Base-by-base conservation (phyloP, 768 basidiomycete species). In the Hygrophorus russula region DNA sequence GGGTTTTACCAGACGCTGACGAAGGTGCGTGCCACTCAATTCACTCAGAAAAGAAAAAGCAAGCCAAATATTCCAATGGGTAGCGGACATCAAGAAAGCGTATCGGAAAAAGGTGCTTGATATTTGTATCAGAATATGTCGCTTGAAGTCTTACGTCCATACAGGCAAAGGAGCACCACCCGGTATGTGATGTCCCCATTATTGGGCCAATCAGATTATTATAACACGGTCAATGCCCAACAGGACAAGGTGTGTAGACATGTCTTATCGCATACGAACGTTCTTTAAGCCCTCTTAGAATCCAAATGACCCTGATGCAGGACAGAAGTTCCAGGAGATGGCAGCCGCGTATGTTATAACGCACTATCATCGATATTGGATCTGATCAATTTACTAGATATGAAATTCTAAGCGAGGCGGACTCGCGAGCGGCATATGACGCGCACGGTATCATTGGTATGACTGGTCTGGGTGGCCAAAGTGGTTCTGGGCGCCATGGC, bases 81-180 rank as follows among this genome's bases (percentile, higher is more conserved):
- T 50, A 83, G 87, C 70, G 51, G 89, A 97, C 49, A 89, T 97
- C 54, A 93, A 92, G 64, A 88, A 86, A 57, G 92, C 92, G 12
- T 97, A 97, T 59, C 82, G 84, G 59, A 85, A 77, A 67, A 93
- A 92, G 79, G 90, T 88, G 65, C 52, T 54, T 59, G 28, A 27
- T 44, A 29, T 29, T 37, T 44, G 49, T 35, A 46, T 42, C 41
- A 50, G 44, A 40, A 36, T 46, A 44, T 24, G 24, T 35, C 44
- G 33, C 44, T n/a, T 54, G 29, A 30, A 42, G 35, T 48, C 50
- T 50, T 54, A 50, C 17, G 50, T 55, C 47, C 42, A 46, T 41
- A 3, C 54, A 91, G 84, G 90, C 90, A 27, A 89, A 82, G 57
- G 77, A 87, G 56, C 82, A 87, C 50, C 89, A 92, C 59, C 90